These are phyloP conservation scores for Claviceps fusiformis DNA, from an alignment of 2,329 filamentous ascomycete species.

Conservation along the genomic window DNA sequence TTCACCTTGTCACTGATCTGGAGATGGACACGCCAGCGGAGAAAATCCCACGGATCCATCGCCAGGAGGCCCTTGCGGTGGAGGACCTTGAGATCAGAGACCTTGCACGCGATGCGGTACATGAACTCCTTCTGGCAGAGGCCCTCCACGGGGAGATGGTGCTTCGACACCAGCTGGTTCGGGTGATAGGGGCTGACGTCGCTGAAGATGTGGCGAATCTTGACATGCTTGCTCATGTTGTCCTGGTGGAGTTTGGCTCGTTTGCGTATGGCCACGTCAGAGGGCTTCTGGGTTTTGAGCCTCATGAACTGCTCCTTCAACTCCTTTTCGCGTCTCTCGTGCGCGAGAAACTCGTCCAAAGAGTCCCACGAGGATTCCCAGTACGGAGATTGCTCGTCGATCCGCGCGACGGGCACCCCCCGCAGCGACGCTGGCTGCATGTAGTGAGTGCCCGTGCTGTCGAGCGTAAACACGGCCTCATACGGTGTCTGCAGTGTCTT, in stretches of 20 bases:
- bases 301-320: slow-evolving; percentile 8
- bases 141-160: slow-evolving; percentile 17
- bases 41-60: slow-evolving; percentile 26
- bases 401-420: slow-evolving; percentile 15
- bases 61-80: slow-evolving; percentile 11
- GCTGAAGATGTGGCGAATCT: slow-evolving; percentile 22
- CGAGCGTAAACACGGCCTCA: slow-evolving; percentile 10
- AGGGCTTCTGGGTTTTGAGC: slow-evolving; percentile 2
- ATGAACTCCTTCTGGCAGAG: slow-evolving; percentile 22
- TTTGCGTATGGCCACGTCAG: slow-evolving; percentile 3
- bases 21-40: slow-evolving; percentile 20
- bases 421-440: slow-evolving; percentile 12
- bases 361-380: slow-evolving; percentile 20
- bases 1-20: slow-evolving; percentile 8
- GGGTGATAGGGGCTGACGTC: slow-evolving; percentile 18
- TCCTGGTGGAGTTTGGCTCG: slow-evolving; percentile 15
- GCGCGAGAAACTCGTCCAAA: slow-evolving; percentile 15
- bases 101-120: slow-evolving; percentile 21
- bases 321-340: slow-evolving; percentile 11
- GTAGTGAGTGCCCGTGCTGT: slow-evolving; percentile 13
- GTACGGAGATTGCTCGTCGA: slow-evolving; percentile 16
- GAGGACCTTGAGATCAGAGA: slow-evolving; percentile 18
- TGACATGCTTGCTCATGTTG: slow-evolving; percentile 20
- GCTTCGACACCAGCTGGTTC: slow-evolving; percentile 22
- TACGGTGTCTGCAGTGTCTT: slow-evolving; percentile 6